Base-by-base conservation (phyloP, 75 land plant genomes). In the Picea sitchensis region DNA sequence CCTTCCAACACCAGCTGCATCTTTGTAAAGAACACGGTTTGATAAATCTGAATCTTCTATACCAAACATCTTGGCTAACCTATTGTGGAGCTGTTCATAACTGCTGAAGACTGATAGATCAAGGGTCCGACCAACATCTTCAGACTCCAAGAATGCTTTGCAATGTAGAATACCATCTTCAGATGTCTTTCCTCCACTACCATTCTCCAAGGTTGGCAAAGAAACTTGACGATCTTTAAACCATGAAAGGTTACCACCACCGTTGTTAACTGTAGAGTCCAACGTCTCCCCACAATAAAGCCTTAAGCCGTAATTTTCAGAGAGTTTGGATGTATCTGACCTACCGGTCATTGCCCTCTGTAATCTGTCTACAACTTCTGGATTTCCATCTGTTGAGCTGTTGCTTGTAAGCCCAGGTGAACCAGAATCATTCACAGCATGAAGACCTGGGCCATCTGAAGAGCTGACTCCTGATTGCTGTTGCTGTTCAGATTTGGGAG, bases 91-190 rank as follows among this genome's bases (percentile, higher is more conserved):
- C 83, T 88, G 83, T 38, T 88, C 90, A 47, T 83, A 88, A 23
- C 82, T 71, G 30, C 59, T 31, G 59, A 88, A 80, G 14, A 47
- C 62, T 3, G 90, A 87, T n/a, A 88, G 82, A 69, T 88, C 90
- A 21, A 88, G 82, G n/a, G 83, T 88, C 78, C 90, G 81, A 21
- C 89, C 90, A 1, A 88, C 89, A 81, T 88, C 90, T 58, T 88
- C 90, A 54, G 81, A 79, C 81, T 88, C 90, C 30, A 65, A 73
- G 59, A 87, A 88, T 20, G 87, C 85, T 78, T 87, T 88, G 81
- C 90, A 88, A 60, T 87, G 85, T n/a, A 34, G 18, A 57, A 76
- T 47, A 11, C 62, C 58, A 17, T 85, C 87, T 62, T 75, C 86
- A 41, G 68, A 47, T 26, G 31, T 51, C 81, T 73, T 73, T 78